Evolutionary conservation across 192 early-diverging fungal species (phyloP).

Genomic region (Rhizophagus prolifer): DNA sequence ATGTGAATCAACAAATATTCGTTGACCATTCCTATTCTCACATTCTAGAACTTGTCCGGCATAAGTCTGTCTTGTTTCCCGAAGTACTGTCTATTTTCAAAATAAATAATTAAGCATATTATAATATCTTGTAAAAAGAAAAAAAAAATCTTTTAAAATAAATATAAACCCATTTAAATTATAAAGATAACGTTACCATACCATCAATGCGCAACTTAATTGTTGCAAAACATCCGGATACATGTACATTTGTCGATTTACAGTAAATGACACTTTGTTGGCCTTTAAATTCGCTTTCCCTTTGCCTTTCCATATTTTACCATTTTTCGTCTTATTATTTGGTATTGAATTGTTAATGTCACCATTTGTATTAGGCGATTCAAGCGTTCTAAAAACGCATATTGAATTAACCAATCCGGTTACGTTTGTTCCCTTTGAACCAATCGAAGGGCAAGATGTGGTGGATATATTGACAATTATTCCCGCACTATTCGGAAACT

Average conservation of each 20-base stretch:
- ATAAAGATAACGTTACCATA: background rate
- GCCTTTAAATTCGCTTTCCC: background rate
- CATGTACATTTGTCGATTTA: conserved; percentile 19
- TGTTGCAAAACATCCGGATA: conserved; percentile 25
- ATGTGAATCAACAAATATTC: conserved; percentile 28
- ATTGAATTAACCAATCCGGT: background rate
- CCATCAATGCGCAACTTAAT: conserved; percentile 16
- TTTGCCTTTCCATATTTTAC: conserved; percentile 24
- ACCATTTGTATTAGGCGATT: background rate
- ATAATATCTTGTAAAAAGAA: background rate
- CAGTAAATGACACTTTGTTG: background rate
- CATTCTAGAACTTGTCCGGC: conserved; percentile 24
- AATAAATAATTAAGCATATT: background rate
- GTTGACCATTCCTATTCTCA: conserved; percentile 25
- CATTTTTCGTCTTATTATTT: background rate
- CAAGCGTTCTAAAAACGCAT: conserved; percentile 4
- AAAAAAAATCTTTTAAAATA: background rate
- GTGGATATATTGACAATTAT: conserved; percentile 18
- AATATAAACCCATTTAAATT: background rate
- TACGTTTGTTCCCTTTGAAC: background rate
- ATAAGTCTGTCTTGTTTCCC: conserved; percentile 22
- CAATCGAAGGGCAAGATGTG: background rate
- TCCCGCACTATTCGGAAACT: conserved; percentile 25
- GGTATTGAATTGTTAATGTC: background rate
- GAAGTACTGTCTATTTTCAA: conserved; percentile 18